Conservation (phyloP, 75 land plant genomes). For the Cryptomeria japonica region DNA sequence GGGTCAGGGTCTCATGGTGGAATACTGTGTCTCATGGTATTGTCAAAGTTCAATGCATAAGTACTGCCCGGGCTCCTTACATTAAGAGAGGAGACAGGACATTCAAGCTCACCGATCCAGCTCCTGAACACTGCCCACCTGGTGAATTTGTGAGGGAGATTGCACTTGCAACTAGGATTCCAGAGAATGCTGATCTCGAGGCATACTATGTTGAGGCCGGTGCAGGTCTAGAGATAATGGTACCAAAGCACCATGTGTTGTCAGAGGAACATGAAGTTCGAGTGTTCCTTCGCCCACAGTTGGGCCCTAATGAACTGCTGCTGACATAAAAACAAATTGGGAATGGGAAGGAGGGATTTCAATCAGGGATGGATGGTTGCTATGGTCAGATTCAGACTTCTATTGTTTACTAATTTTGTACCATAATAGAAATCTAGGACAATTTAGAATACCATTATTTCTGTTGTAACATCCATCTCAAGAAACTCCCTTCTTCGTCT, state of each 20-base stretch:
- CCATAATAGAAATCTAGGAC: conserved; percentile 16
- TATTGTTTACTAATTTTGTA: conserved; percentile 17
- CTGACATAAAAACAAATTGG: conserved; percentile 28
- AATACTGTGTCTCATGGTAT: conserved; percentile 89
- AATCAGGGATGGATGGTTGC: conserved; percentile 9
- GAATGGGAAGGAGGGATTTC: not conserved
- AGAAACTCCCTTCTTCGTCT: conserved; percentile 5
- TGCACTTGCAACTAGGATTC: conserved; percentile 87
- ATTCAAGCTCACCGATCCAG: conserved; percentile 86
- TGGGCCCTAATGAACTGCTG: conserved; percentile 62
- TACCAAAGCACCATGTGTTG: conserved; percentile 79
- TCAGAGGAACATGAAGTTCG: conserved; percentile 93
- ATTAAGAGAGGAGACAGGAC: conserved; percentile 86
- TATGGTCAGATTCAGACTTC: conserved; percentile 16
- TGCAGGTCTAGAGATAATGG: conserved; percentile 90
- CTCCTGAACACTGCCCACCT: conserved; percentile 92
- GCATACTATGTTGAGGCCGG: conserved; percentile 85
- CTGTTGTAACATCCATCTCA: conserved; percentile 12
- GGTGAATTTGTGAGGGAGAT: conserved; percentile 97
- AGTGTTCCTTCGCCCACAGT: conserved; percentile 81
- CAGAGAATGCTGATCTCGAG: conserved; percentile 94
- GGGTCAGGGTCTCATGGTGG: conserved; percentile 93
- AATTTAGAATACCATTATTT: conserved; percentile 3
- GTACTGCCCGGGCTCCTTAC: conserved; percentile 71
- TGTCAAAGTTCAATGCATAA: conserved; percentile 79